phyloP scores from a whole-genome alignment of 2,329 filamentous ascomycete genomes.

The Ophioceras dolichostomum region DNA sequence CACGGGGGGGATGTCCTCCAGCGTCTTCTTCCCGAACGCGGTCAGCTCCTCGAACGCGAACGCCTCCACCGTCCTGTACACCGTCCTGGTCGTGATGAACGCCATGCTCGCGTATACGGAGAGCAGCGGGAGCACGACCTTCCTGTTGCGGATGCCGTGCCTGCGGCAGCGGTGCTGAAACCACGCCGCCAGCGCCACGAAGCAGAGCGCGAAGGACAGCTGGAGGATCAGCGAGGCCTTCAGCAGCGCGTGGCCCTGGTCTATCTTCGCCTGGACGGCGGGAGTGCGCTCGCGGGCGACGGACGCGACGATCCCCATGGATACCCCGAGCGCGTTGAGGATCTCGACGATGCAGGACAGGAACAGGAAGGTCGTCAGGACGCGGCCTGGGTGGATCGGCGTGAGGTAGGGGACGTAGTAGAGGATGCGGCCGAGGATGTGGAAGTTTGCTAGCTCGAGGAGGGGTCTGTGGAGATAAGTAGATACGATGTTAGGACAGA shows the following conservation, averaged over 20 bases:
- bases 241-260: conserved; percentile 22
- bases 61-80: conserved; percentile 36
- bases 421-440: conserved; percentile 46
- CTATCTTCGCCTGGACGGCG: not conserved
- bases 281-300: not conserved
- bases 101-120: conserved; percentile 28
- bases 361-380: conserved; percentile 31
- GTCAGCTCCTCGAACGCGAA: conserved; percentile 22
- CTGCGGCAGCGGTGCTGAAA: conserved; percentile 28
- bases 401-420: conserved; percentile 49
- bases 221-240: conserved; percentile 32
- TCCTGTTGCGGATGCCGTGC: conserved; percentile 6
- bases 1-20: conserved; percentile 17
- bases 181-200: conserved; percentile 26
- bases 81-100: conserved; percentile 33
- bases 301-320: conserved; percentile 13
- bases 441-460: conserved; percentile 51
- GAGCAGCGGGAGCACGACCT: conserved; percentile 15
- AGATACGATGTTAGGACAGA: not conserved
- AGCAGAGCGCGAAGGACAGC: conserved; percentile 30
- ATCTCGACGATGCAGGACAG: conserved; percentile 31
- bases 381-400: conserved; percentile 32
- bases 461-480: conserved; percentile 36
- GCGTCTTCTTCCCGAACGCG: conserved; percentile 13
- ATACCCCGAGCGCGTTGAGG: conserved; percentile 31